Conservation (phyloP, 2,329 filamentous ascomycete species). For the Aspergillus viridinutans region DNA sequence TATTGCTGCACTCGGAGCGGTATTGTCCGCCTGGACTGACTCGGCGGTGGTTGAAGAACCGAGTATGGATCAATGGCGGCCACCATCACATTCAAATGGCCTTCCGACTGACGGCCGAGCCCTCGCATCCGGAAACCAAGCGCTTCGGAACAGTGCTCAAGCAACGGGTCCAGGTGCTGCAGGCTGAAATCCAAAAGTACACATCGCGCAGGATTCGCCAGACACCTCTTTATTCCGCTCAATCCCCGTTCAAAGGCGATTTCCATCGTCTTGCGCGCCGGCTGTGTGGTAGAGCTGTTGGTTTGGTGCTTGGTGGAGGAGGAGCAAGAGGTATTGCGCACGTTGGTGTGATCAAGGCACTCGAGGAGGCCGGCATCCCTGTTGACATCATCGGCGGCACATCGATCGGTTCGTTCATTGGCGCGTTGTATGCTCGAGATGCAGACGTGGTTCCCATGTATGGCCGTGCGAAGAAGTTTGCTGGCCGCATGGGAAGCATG, state of each 20-base stretch:
- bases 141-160: slow-evolving; percentile 83
- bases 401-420: slow-evolving; percentile 93
- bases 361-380: slow-evolving; percentile 94
- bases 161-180: slow-evolving; percentile 86
- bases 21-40: slow-evolving; percentile 83
- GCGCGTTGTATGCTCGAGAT: slow-evolving; percentile 90
- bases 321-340: slow-evolving; percentile 90
- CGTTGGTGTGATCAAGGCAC: slow-evolving; percentile 86
- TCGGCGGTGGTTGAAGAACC: slow-evolving; percentile 82
- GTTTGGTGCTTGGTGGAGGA: slow-evolving; percentile 87
- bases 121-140: slow-evolving; percentile 69
- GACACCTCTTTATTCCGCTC: slow-evolving; percentile 81
- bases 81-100: slow-evolving; percentile 98
- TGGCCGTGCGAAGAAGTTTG: slow-evolving; percentile 93
- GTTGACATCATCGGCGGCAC: slow-evolving; percentile 95
- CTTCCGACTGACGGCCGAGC: slow-evolving; percentile 70
- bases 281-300: slow-evolving; percentile 89
- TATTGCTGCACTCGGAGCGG: slow-evolving; percentile 82
- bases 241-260: slow-evolving; percentile 91
- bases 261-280: slow-evolving; percentile 89
- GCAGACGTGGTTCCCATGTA: slow-evolving; percentile 97
- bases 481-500: slow-evolving; percentile 97
- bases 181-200: slow-evolving; percentile 97
- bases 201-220: slow-evolving; percentile 90
- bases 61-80: slow-evolving; percentile 96